Conservation (phyloP, 164 flowering plant species). For the Chimonanthus praecox region DNA sequence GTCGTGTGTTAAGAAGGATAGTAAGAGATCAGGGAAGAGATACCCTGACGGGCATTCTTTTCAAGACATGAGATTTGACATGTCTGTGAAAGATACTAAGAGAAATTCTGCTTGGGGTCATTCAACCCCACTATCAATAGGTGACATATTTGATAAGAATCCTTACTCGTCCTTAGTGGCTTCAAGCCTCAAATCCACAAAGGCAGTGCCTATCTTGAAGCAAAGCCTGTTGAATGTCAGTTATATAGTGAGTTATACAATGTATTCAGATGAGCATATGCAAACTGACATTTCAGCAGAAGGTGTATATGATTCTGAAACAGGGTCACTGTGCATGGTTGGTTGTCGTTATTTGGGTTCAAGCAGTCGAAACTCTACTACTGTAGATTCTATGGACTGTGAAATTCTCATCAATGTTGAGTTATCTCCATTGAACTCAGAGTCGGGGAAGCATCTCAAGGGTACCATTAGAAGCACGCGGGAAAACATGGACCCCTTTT, state of each 20-base stretch:
- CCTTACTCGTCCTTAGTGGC: not conserved
- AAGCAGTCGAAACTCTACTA: not conserved
- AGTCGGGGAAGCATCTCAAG: conserved; percentile 20
- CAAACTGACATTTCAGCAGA: conserved; percentile 47
- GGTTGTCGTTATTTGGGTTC: conserved; percentile 42
- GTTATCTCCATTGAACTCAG: conserved; percentile 37
- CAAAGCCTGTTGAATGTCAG: conserved; percentile 20
- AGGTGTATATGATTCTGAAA: conserved; percentile 51
- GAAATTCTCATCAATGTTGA: conserved; percentile 42
- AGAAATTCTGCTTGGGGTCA: conserved; percentile 28
- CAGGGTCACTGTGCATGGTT: conserved; percentile 62
- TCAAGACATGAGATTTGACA: conserved; percentile 40
- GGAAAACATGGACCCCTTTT: conserved; percentile 36
- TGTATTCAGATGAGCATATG: conserved; percentile 1
- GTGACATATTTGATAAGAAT: conserved; percentile 22
- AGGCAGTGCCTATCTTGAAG: not conserved
- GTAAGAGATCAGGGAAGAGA: conserved; percentile 12
- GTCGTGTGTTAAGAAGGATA: conserved; percentile 29
- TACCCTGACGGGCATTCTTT: conserved; percentile 38
- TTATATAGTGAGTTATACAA: conserved; percentile 31
- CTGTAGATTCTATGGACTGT: conserved; percentile 40
- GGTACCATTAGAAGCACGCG: conserved; percentile 57
- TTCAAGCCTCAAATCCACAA: not conserved
- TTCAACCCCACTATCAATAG: conserved; percentile 32
- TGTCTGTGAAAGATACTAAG: conserved; percentile 22